phyloP scores from a whole-genome alignment of 306 rosid genomes.

The Quercus ilex region DNA sequence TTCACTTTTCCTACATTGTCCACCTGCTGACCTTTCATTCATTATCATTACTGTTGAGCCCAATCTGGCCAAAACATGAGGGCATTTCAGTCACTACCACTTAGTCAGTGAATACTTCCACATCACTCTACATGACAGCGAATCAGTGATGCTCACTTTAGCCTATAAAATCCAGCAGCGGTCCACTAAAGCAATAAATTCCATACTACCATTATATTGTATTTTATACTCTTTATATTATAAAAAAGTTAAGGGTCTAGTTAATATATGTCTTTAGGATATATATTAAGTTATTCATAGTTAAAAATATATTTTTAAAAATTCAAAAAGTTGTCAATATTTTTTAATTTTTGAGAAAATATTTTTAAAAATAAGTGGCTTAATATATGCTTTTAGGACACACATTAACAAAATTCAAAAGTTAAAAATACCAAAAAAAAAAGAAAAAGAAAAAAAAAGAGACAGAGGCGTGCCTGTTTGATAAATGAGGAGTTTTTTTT shows the following conservation, averaged over 20 bases:
- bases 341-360: no score
- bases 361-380: no score
- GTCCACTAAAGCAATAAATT: conserved; percentile 36
- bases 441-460: neutral
- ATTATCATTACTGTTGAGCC: neutral
- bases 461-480: conserved; percentile 26
- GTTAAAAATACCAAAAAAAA: conserved; percentile 2
- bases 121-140: conserved; percentile 20
- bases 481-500: conserved; percentile 32
- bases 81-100: conserved; percentile 13
- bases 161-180: conserved; percentile 55
- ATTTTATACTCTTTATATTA: neutral
- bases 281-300: no score
- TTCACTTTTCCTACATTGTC: conserved; percentile 3
- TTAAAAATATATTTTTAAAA: no score
- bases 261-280: no score
- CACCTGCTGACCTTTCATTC: neutral
- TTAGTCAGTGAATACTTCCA: neutral
- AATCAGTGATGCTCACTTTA: neutral
- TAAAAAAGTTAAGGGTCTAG: conserved; percentile 12
- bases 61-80: neutral
- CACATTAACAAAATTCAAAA: neutral
- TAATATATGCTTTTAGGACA: no score
- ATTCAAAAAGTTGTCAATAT: no score
- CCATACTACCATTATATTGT: neutral